Conservation (phyloP, 331 rosid species). For the Prunus yedoensis region DNA sequence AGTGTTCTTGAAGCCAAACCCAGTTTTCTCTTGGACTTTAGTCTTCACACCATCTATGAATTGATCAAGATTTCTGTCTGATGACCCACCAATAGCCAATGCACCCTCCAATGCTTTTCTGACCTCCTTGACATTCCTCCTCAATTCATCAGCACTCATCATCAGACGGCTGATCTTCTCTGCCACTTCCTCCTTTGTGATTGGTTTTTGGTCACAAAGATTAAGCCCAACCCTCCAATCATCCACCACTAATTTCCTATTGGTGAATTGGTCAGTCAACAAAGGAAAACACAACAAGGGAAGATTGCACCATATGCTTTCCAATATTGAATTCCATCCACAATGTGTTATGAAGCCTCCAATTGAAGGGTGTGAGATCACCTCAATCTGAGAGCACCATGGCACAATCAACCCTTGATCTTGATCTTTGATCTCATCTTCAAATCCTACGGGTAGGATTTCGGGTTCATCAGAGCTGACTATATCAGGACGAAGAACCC, state of each 20-base stretch:
- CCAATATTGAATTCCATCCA: slow-evolving; percentile 39
- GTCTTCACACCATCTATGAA: slow-evolving; percentile 19
- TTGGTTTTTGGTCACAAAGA: slow-evolving; percentile 22
- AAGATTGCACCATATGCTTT: slow-evolving; percentile 27
- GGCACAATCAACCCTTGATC: slow-evolving; percentile 22
- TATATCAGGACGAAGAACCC: slow-evolving; percentile 28
- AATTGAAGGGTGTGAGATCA: slow-evolving; percentile 26
- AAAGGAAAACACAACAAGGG: slow-evolving; percentile 33
- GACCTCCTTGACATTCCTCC: slow-evolving; percentile 10
- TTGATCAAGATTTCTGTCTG: slow-evolving; percentile 11
- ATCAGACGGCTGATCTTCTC: slow-evolving; percentile 21
- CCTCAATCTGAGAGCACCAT: slow-evolving; percentile 36
- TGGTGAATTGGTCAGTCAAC: slow-evolving; percentile 19
- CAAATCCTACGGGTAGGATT: slow-evolving; percentile 22
- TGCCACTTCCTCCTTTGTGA: slow-evolving; percentile 21
- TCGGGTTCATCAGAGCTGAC: slow-evolving; percentile 20
- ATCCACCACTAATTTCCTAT: slow-evolving; percentile 39
- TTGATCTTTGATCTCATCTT: slow-evolving; percentile 14
- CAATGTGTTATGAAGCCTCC: slow-evolving; percentile 42
- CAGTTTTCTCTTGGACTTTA: slow-evolving; percentile 8
- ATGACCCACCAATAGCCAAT: slow-evolving; percentile 12
- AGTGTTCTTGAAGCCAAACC: too few relatives aligned
- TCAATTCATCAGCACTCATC: slow-evolving; percentile 24
- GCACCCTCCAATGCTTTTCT: slow-evolving; percentile 14
- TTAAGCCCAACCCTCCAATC: slow-evolving; percentile 37